These are phyloP conservation scores for Cylindrodendrum hubeiense DNA, from an alignment of 2,329 filamentous ascomycete genomes.

Conservation along the genomic window DNA sequence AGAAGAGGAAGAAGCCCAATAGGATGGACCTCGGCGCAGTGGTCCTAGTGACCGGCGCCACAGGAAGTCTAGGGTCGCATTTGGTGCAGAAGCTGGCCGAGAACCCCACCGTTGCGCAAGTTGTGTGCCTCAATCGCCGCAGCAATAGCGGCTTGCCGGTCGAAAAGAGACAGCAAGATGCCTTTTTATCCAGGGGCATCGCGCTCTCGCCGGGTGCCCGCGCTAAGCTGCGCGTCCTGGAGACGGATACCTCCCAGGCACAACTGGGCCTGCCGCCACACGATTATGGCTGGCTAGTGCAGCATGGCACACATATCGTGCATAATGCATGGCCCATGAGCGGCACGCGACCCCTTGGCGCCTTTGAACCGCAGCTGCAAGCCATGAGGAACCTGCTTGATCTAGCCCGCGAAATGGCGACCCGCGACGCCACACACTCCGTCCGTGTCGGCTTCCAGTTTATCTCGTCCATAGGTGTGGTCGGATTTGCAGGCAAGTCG, in stretches of 20 bases:
- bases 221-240: constrained; percentile 5
- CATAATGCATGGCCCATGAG: constrained; percentile 26
- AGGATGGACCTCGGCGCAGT: no score
- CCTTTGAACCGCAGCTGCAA: constrained; percentile 10
- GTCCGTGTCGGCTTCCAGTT: constrained; percentile 52
- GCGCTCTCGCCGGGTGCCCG: not conserved
- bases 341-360: not conserved
- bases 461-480: constrained; percentile 56
- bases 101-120: not conserved
- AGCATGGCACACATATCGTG: constrained; percentile 7
- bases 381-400: constrained; percentile 10
- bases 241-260: not conserved
- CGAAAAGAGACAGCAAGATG: not conserved
- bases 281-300: not conserved
- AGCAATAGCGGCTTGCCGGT: not conserved
- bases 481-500: constrained; percentile 46
- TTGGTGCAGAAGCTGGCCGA: not conserved
- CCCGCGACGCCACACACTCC: not conserved
- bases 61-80: constrained; percentile 18
- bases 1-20: no score
- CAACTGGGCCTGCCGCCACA: not conserved
- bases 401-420: constrained; percentile 48
- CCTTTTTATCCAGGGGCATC: not conserved
- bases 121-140: constrained; percentile 9
- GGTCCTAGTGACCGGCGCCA: constrained; percentile 9